These are phyloP conservation scores for Aureobasidium zeae DNA, from an alignment of 2,329 filamentous ascomycete genomes.

Conservation along the genomic window DNA sequence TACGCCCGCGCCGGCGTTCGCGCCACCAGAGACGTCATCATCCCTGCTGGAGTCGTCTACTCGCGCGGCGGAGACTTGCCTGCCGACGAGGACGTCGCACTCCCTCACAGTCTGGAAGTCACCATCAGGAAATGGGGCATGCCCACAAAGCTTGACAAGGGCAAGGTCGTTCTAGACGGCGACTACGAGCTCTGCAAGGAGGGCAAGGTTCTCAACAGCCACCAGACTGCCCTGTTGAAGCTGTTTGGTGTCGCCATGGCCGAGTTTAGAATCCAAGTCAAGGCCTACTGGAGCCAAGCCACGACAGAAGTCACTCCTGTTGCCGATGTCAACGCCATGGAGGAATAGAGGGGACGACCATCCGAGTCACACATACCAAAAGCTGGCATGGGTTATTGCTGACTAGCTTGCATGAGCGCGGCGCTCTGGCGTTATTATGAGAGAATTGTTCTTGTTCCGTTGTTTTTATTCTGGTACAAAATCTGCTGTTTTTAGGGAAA, in stretches of 20 bases:
- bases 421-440: slow-evolving; percentile 15
- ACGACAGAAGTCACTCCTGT: slow-evolving; percentile 28
- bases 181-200: slow-evolving; percentile 72
- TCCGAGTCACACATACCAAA: slow-evolving; percentile 1
- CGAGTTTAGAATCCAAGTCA: slow-evolving; percentile 75
- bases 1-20: slow-evolving; percentile 80
- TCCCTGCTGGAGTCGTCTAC: slow-evolving; percentile 77
- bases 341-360: slow-evolving; percentile 19
- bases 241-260: slow-evolving; percentile 83
- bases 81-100: slow-evolving; percentile 69
- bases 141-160: slow-evolving; percentile 80
- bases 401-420: slow-evolving; percentile 15
- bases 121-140: slow-evolving; percentile 82
- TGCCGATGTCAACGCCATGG: slow-evolving; percentile 23
- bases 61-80: slow-evolving; percentile 69
- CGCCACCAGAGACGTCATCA: slow-evolving; percentile 64
- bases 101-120: slow-evolving; percentile 83
- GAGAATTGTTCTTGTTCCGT: not conserved
- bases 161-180: slow-evolving; percentile 69
- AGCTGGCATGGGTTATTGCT: slow-evolving; percentile 5
- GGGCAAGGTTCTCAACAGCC: slow-evolving; percentile 75
- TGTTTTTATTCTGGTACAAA: not conserved
- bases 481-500: not conserved
- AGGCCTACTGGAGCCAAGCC: slow-evolving; percentile 45
- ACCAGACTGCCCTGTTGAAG: slow-evolving; percentile 90